These are phyloP conservation scores for Pseudofabraea citricarpa DNA, from an alignment of 2,329 filamentous ascomycete genomes.

Conservation along the genomic window DNA sequence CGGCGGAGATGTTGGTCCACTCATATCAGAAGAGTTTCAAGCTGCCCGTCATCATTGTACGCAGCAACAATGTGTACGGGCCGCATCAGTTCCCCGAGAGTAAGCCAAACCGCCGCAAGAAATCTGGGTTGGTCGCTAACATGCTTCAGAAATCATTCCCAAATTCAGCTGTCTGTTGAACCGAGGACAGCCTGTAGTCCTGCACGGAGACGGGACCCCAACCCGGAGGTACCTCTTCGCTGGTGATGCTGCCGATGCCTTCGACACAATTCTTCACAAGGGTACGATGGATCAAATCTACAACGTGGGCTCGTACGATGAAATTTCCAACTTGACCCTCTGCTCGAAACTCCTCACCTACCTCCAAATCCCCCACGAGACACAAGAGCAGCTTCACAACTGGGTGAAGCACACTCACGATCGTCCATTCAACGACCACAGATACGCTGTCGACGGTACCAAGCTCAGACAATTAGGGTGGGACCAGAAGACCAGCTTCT, in stretches of 20 bases:
- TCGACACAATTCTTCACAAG: constrained; percentile 79
- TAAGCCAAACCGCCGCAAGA: constrained; percentile 36
- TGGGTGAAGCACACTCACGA: constrained; percentile 74
- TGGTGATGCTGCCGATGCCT: constrained; percentile 73
- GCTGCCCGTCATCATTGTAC: constrained; percentile 72
- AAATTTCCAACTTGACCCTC: constrained; percentile 69
- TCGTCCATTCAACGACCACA: constrained; percentile 71
- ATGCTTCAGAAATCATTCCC: constrained; percentile 66
- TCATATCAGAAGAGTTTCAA: constrained; percentile 83
- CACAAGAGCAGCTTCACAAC: constrained; percentile 48
- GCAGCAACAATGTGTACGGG: constrained; percentile 82
- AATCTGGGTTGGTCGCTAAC: constrained; percentile 10
- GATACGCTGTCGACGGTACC: constrained; percentile 66
- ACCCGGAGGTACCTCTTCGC: constrained; percentile 75
- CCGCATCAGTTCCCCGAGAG: constrained; percentile 82
- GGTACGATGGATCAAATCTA: constrained; percentile 72
- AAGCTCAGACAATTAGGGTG: constrained; percentile 65
- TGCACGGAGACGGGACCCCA: constrained; percentile 73
- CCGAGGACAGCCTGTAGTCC: constrained; percentile 59
- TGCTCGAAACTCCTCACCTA: constrained; percentile 60
- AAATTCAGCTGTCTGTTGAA: constrained; percentile 74
- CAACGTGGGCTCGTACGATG: constrained; percentile 75
- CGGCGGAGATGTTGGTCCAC: constrained; percentile 80
- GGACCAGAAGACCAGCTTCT: constrained; percentile 62
- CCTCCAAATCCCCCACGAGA: constrained; percentile 50